phyloP scores from a whole-genome alignment of 768 basidiomycete genomes.

The Albatrellus ellisii region DNA sequence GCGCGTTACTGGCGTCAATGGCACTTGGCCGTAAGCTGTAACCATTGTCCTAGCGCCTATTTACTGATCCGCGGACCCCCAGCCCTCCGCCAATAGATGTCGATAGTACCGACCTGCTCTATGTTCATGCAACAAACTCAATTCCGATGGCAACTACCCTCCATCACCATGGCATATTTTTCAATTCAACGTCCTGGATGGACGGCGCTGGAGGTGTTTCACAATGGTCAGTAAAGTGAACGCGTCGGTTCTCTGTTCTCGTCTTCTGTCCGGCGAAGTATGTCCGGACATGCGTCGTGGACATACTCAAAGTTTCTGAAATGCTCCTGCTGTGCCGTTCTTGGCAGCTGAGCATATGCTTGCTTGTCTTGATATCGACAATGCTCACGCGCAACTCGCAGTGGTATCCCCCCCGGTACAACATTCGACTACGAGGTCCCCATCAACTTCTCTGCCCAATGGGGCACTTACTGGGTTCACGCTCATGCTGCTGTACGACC shows the following conservation, averaged over 20 bases:
- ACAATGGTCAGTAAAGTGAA: slow-evolving; percentile 79
- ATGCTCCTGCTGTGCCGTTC: too few species aligned
- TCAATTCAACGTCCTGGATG: slow-evolving; percentile 78
- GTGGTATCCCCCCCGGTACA: slow-evolving; percentile 66
- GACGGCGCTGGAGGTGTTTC: slow-evolving; percentile 78
- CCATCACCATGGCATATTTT: slow-evolving; percentile 94
- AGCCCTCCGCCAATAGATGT: slow-evolving; percentile 79
- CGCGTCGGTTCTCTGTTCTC: too few species aligned
- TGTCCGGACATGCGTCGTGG: too few species aligned
- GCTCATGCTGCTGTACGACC: slow-evolving; percentile 41
- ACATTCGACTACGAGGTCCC: slow-evolving; percentile 68
- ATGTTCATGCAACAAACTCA: slow-evolving; percentile 68
- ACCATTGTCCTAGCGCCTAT: neutral
- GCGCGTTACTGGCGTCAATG: slow-evolving; percentile 78
- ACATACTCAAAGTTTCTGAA: too few species aligned
- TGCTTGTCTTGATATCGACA: neutral
- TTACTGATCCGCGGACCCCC: neutral
- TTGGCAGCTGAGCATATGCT: too few species aligned
- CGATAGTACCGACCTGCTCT: slow-evolving; percentile 52
- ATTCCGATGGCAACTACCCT: slow-evolving; percentile 55
- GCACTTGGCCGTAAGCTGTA: slow-evolving; percentile 78
- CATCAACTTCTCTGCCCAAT: slow-evolving; percentile 51
- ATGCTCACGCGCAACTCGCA: slow-evolving; percentile 16
- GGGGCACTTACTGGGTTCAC: slow-evolving; percentile 78
- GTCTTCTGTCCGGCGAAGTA: too few species aligned